Percentiles rank a stretch among this genome's conserved stretches.
These are phyloP conservation scores for Aspergillus hiratsukae DNA, from an alignment of 2,329 filamentous ascomycete species.

Conservation along the genomic window DNA sequence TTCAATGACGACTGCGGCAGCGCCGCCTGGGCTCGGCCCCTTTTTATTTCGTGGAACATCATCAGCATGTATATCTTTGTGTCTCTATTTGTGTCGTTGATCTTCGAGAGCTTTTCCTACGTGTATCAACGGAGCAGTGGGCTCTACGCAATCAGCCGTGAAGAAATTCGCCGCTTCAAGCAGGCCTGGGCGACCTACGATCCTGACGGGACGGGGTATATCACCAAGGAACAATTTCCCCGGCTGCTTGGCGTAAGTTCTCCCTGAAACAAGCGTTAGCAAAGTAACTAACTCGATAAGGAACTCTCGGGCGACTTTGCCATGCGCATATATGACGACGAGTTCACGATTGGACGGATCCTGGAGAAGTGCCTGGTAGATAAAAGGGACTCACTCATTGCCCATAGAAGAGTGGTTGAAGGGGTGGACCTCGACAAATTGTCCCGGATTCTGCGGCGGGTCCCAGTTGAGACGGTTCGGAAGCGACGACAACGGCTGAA, in stretches of 20 bases:
- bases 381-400: conserved; percentile 41
- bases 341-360: conserved; percentile 80
- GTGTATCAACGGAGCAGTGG: conserved; percentile 95
- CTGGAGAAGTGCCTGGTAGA: conserved; percentile 74
- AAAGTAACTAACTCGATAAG: conserved; percentile 26
- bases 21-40: conserved; percentile 74
- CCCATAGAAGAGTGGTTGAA: conserved; percentile 39
- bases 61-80: conserved; percentile 99
- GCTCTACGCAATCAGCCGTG: conserved; percentile 82
- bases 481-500: conserved; percentile 76
- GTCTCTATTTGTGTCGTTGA: conserved; percentile 94
- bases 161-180: conserved; percentile 95
- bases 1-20: conserved; percentile 92
- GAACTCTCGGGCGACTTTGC: conserved; percentile 92
- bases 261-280: conserved; percentile 1
- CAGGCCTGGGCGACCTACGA: conserved; percentile 97
- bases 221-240: conserved; percentile 84
- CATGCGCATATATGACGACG: conserved; percentile 91
- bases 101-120: conserved; percentile 99
- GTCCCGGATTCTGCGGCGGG: conserved; percentile 64
- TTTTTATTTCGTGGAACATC: conserved; percentile 98
- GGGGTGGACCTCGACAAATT: conserved; percentile 71
- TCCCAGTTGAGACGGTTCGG: conserved; percentile 72
- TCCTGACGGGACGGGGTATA: conserved; percentile 84
- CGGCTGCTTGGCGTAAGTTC: conserved; percentile 68